Base-by-base conservation (phyloP, 108 stramenopile species). In the Cyclotella baltica region DNA sequence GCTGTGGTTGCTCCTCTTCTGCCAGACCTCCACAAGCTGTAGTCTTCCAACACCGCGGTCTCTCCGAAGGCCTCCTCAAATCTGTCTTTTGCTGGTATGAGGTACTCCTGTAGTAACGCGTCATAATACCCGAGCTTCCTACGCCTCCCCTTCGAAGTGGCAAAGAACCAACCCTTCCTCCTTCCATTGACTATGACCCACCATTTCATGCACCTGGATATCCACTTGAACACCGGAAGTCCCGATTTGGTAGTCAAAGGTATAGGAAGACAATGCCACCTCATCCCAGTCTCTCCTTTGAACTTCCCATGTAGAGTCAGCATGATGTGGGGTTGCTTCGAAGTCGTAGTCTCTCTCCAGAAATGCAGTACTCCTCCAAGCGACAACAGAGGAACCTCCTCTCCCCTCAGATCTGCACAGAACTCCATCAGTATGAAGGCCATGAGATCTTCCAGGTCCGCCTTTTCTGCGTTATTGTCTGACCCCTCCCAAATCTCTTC, bases 241-340 rank as follows among this genome's bases (percentile, higher is more conserved):
- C 50, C 50, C 1, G 33, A 35, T 22, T 47, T 4, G 3, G 62
- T 73, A 0, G 6, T 22, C 34, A 23, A 28, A 4, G 59, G 40
- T 11, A 73, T 63, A 3, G 72, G 72, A 18, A 73, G 20, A 33
- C 47, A 62, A 20, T 63, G 72, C 62, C 72, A 73, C 28, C 72
- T 29, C 1, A 36, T 5, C 9, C 29, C 50, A 3, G 20, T 33
- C 28, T 76, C 66, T 4, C 66, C 66, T 48, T 76, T 76, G 56
- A 76, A 76, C 0, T 18, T 48, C 1, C 75, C 75, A 8, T 59
- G 37, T 43, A 76, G 31, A 2, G 56, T 67, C 8, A 76, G 18
- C 66, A 76, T 76, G 0, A 67, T 31, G 56, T 67, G 36, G 23
- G 56, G 55, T 0, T 29, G 10, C 18, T 25, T 22, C 13, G 33